A percentile compares a stretch with the other conserved stretches of the same genome.
Conservation (phyloP, 2,329 filamentous ascomycete species). For the Fusarium proliferatum region DNA sequence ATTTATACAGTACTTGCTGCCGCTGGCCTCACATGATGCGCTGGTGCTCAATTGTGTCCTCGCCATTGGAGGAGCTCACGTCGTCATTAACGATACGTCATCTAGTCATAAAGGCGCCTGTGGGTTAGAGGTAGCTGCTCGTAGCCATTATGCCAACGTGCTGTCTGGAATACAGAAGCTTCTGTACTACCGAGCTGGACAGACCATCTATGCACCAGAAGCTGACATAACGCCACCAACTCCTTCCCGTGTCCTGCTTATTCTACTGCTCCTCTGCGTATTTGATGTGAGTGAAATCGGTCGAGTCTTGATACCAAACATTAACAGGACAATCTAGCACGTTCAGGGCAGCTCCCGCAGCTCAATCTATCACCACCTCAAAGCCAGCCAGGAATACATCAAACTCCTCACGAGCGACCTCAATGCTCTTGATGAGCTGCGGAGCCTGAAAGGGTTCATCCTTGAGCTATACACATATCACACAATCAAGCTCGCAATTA, state of each 20-base stretch:
- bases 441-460: neutral
- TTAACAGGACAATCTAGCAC: neutral
- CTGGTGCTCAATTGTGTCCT: conserved; percentile 10
- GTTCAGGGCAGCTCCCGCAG: neutral
- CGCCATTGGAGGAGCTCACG: conserved; percentile 4
- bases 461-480: conserved; percentile 10
- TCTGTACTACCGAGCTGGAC: neutral
- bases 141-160: neutral
- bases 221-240: neutral
- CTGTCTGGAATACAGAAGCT: neutral
- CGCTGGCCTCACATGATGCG: conserved; percentile 1
- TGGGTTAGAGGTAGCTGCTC: neutral
- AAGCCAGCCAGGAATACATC: conserved; percentile 1
- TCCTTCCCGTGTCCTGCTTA: neutral
- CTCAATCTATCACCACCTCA: neutral
- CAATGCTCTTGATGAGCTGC: neutral
- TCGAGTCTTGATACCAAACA: accelerated
- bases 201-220: accelerated
- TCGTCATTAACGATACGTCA: neutral
- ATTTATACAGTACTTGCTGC: conserved; percentile 11
- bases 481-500: neutral
- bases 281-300: neutral
- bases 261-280: conserved; percentile 2
- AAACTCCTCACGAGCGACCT: neutral
- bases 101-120: neutral